Percentiles rank a stretch among this genome's conserved stretches.
Evolutionary conservation across 2,329 filamentous ascomycete species (phyloP).

Genomic region (Lecanosticta acicola): DNA sequence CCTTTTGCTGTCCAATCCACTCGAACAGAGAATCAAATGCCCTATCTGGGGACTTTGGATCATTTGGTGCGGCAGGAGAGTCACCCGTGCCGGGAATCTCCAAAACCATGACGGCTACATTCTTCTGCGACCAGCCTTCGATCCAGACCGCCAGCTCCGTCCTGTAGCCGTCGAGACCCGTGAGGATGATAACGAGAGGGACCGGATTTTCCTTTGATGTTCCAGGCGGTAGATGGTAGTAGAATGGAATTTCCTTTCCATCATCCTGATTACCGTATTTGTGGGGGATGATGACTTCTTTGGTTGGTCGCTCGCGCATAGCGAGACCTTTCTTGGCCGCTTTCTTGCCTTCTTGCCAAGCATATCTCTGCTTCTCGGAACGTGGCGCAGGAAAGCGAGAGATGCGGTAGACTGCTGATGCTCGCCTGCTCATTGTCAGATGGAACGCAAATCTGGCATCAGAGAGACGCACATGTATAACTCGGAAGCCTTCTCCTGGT

Average conservation of each 20-base stretch:
- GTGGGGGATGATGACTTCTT: slow-evolving; percentile 59
- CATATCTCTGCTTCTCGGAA: slow-evolving; percentile 50
- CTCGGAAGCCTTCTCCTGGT: slow-evolving; percentile 51
- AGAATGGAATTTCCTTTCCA: slow-evolving; percentile 55
- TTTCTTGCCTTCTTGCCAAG: slow-evolving; percentile 61
- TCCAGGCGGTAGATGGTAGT: slow-evolving; percentile 55
- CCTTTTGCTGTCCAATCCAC: slow-evolving; percentile 46
- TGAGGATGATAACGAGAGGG: slow-evolving; percentile 52
- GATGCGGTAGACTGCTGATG: slow-evolving; percentile 68
- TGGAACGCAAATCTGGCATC: not conserved
- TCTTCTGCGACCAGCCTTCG: slow-evolving; percentile 46
- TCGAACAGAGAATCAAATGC: slow-evolving; percentile 51
- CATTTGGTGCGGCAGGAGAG: slow-evolving; percentile 45
- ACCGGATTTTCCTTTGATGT: slow-evolving; percentile 41
- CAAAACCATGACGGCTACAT: slow-evolving; percentile 47
- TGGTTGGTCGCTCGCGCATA: slow-evolving; percentile 51
- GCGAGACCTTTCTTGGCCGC: slow-evolving; percentile 54
- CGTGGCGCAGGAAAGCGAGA: slow-evolving; percentile 59
- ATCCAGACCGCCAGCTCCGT: slow-evolving; percentile 52
- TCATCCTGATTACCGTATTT: slow-evolving; percentile 47
- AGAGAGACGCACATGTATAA: slow-evolving; percentile 50
- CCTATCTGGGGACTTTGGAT: slow-evolving; percentile 48
- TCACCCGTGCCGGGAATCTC: slow-evolving; percentile 57
- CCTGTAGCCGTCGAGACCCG: slow-evolving; percentile 55
- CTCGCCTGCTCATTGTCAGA: slow-evolving; percentile 41